These are phyloP conservation scores for Debaryomyces coudertii DNA, from an alignment of 1,139 yeast species.

Conservation along the genomic window DNA sequence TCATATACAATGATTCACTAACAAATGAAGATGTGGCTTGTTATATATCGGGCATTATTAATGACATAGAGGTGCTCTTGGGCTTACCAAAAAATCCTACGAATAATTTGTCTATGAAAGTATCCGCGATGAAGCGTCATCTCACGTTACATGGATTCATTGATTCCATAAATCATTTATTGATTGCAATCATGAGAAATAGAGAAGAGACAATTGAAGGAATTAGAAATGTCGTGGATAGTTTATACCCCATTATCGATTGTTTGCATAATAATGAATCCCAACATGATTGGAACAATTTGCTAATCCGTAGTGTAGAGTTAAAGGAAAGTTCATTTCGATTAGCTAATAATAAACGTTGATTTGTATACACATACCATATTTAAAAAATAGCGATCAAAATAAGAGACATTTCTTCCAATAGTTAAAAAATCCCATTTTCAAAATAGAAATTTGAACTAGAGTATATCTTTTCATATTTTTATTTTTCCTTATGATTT, in stretches of 20 bases:
- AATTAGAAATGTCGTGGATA: neutral
- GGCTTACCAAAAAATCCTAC: constrained; percentile 10
- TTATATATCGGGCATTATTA: neutral
- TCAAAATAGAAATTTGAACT: too few species aligned
- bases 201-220: neutral
- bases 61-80: constrained; percentile 4
- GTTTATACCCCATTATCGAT: neutral
- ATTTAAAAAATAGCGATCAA: too few species aligned
- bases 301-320: neutral
- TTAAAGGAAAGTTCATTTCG: neutral
- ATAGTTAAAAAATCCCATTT: too few species aligned
- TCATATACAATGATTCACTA: neutral
- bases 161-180: neutral
- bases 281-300: constrained; percentile 3
- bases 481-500: too few species aligned
- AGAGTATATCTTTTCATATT: too few species aligned
- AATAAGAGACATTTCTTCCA: too few species aligned
- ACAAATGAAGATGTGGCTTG: neutral
- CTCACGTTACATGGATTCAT: neutral
- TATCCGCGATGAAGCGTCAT: constrained; percentile 1
- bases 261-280: constrained; percentile 5
- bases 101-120: constrained; percentile 6
- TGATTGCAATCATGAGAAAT: neutral
- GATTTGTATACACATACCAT: too few species aligned
- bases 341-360: neutral